Conservation (phyloP, 2,329 filamentous ascomycete species). For the Neofusicoccum sp. region DNA sequence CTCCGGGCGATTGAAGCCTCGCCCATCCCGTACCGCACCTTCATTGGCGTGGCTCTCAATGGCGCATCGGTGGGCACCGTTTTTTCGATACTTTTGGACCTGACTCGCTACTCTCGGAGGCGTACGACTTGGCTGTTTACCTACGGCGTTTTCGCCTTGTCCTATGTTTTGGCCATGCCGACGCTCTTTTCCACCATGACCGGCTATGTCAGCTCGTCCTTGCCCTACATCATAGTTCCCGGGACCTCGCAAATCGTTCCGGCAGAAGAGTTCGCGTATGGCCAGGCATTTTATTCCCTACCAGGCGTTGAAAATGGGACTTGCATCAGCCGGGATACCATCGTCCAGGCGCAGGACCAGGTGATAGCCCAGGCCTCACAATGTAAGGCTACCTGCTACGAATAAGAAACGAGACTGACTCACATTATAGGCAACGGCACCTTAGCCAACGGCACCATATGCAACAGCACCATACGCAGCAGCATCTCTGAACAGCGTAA, state of each 20-base stretch:
- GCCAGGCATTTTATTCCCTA: background rate
- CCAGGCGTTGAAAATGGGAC: background rate
- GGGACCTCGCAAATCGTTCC: background rate
- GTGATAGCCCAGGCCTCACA: too few relatives aligned
- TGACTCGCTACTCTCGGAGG: conserved; percentile 26
- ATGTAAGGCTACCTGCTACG: too few relatives aligned
- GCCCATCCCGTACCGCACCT: conserved; percentile 34
- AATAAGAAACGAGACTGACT: too few relatives aligned
- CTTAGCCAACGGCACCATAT: too few relatives aligned
- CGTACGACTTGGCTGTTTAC: conserved; percentile 30
- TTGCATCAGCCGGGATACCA: background rate
- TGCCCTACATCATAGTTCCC: background rate
- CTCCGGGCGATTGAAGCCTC: conserved; percentile 35
- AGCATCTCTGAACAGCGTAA: too few relatives aligned
- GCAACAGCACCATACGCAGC: too few relatives aligned
- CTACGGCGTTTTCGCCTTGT: conserved; percentile 32
- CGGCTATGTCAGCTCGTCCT: conserved; percentile 33
- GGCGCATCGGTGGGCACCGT: conserved; percentile 26
- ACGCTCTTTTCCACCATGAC: conserved; percentile 38
- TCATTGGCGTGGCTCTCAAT: conserved; percentile 32
- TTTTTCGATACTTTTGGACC: conserved; percentile 28
- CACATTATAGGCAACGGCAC: too few relatives aligned
- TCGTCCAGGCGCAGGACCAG: background rate
- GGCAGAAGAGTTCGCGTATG: background rate
- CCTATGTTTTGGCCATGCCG: conserved; percentile 33